These are phyloP conservation scores for Wickerhamomyces strasburgensis DNA, from an alignment of 805 yeast species.

Conservation along the genomic window DNA sequence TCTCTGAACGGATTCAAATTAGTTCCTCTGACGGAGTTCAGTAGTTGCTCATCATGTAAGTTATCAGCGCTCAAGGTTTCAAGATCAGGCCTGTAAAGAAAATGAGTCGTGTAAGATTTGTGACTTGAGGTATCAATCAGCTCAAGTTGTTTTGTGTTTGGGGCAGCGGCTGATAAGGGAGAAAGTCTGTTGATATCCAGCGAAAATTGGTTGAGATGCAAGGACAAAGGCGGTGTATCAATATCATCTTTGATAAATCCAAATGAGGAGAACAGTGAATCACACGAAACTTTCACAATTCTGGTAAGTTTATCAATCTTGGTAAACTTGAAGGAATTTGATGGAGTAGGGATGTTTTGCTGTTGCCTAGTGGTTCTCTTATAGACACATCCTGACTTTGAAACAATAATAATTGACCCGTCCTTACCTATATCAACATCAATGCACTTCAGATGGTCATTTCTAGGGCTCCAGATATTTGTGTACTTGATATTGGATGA, in stretches of 20 bases:
- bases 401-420: conserved; percentile 65
- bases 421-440: conserved; percentile 67
- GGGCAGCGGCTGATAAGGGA: conserved; percentile 25
- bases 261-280: conserved; percentile 59
- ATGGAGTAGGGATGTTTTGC: not conserved
- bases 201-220: conserved; percentile 41
- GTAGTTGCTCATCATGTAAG: not conserved
- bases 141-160: conserved; percentile 19
- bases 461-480: conserved; percentile 60
- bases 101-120: conserved; percentile 13
- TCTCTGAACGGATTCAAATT: not conserved
- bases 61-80: conserved; percentile 13
- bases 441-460: conserved; percentile 47
- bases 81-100: conserved; percentile 14
- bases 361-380: conserved; percentile 17
- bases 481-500: conserved; percentile 40
- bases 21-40: not conserved
- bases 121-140: conserved; percentile 8
- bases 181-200: conserved; percentile 54
- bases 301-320: conserved; percentile 51
- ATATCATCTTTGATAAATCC: conserved; percentile 62
- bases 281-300: conserved; percentile 61
- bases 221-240: conserved; percentile 50
- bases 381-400: conserved; percentile 66
- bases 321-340: conserved; percentile 41